Percentiles rank a stretch among this genome's conserved stretches.
phyloP scores from a whole-genome alignment of 441 rosid species.

The Pelargonium cotyledonis region DNA sequence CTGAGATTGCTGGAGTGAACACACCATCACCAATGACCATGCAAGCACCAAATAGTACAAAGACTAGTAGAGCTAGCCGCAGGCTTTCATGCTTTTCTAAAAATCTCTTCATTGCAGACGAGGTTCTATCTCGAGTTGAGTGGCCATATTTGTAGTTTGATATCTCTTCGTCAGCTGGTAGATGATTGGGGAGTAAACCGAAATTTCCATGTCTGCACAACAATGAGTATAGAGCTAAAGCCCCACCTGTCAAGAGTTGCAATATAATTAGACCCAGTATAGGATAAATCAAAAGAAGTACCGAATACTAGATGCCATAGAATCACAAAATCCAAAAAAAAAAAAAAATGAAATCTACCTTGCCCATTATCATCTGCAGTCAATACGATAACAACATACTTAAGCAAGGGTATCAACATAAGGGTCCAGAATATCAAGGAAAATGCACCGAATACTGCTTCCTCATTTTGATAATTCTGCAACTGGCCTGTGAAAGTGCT shows the following conservation, averaged over 20 bases:
- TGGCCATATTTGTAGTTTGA: conserved; percentile 67
- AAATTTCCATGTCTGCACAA: conserved; percentile 85
- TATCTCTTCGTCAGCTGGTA: conserved; percentile 93
- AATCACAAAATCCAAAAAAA: not conserved
- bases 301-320: not conserved
- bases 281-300: not conserved
- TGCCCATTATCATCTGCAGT: not conserved
- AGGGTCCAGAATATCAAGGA: conserved; percentile 3
- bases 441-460: not conserved
- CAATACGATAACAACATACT: not conserved
- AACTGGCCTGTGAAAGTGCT: not conserved
- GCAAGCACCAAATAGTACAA: conserved; percentile 74
- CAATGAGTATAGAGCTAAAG: conserved; percentile 81
- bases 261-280: not conserved
- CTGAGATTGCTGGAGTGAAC: conserved; percentile 85
- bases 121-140: conserved; percentile 26
- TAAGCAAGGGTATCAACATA: not conserved
- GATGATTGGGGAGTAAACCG: conserved; percentile 85
- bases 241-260: conserved; percentile 53
- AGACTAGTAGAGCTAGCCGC: conserved; percentile 57
- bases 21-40: conserved; percentile 91
- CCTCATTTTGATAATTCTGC: not conserved
- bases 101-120: conserved; percentile 57
- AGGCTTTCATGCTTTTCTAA: conserved; percentile 71
- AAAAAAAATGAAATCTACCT: not conserved